Percentiles rank a stretch among this genome's conserved stretches.
phyloP scores from a whole-genome alignment of 78 protist species.

The Parvularia atlantis region DNA sequence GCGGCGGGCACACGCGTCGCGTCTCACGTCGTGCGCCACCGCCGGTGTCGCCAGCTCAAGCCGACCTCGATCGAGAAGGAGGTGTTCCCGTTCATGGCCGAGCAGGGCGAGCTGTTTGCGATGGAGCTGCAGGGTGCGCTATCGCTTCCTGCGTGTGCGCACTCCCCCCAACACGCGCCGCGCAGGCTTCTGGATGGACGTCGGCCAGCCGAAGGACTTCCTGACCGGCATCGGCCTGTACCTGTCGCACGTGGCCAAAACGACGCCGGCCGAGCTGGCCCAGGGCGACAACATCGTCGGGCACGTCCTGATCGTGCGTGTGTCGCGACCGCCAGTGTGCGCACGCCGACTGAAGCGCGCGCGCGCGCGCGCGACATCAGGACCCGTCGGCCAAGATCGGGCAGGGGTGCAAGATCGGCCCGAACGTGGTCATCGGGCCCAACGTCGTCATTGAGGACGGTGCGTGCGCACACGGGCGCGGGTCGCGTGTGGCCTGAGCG shows the following conservation, averaged over 20 bases:
- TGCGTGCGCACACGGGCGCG: not conserved
- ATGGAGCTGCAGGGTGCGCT: constrained; percentile 36
- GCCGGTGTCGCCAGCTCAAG: not conserved
- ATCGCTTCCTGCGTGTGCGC: not conserved
- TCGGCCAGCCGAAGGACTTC: constrained; percentile 85
- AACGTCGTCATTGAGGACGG: constrained; percentile 68
- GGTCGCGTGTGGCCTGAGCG: constrained; percentile 11
- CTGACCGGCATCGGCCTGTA: constrained; percentile 37
- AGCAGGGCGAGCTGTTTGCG: constrained; percentile 54
- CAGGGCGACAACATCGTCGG: constrained; percentile 14
- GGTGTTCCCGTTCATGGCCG: constrained; percentile 85
- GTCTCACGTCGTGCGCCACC: too few species aligned
- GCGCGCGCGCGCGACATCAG: too few species aligned
- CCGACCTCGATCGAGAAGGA: constrained; percentile 73
- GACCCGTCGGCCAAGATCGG: constrained; percentile 68
- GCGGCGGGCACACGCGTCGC: too few species aligned
- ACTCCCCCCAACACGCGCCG: not conserved
- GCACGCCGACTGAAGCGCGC: too few species aligned
- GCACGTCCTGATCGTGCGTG: not conserved
- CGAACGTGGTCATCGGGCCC: constrained; percentile 73
- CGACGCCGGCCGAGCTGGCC: not conserved
- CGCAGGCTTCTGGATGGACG: constrained; percentile 92
- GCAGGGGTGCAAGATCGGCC: constrained; percentile 73
- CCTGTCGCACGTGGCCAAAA: not conserved
- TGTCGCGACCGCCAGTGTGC: too few species aligned